Evolutionary conservation across 208 protist species (phyloP).

Genomic region (Acanthamoeba lenticulata): DNA sequence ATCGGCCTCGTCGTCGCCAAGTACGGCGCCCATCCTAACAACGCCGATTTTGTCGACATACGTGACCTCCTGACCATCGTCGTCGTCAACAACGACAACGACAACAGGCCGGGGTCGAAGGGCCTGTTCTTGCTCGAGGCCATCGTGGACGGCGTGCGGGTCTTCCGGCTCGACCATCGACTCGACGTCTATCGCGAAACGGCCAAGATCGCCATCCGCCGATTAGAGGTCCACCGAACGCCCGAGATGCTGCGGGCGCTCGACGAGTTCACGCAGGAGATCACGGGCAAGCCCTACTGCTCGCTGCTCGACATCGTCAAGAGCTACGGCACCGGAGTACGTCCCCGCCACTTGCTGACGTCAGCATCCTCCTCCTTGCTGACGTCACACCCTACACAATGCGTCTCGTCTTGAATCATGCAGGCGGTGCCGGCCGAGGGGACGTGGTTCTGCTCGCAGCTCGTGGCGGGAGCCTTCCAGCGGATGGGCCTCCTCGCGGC

Average conservation of each 20-base stretch:
- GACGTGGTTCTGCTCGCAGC: background rate
- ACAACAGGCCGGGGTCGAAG: background rate
- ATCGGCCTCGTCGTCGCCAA: background rate
- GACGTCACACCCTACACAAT: no score
- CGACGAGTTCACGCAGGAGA: background rate
- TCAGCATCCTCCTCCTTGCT: no score
- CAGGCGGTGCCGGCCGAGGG: background rate
- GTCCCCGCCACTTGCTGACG: background rate
- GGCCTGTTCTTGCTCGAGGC: constrained; percentile 5
- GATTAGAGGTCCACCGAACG: background rate
- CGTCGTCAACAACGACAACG: background rate
- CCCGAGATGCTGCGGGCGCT: background rate
- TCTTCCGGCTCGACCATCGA: background rate
- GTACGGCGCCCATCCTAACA: background rate
- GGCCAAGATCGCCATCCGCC: constrained; percentile 21
- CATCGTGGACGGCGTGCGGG: background rate
- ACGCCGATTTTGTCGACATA: background rate
- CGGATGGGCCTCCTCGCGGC: background rate
- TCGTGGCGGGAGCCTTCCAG: background rate
- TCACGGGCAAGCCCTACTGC: background rate
- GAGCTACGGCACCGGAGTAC: background rate
- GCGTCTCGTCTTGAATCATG: no score
- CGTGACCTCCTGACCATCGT: no score
- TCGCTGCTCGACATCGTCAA: background rate
- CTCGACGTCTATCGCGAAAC: constrained; percentile 8